Evolutionary conservation across 192 early-diverging fungal species (phyloP), one percentile per base, ranked within the genome.

Genomic region (Geranomyces michiganensis): DNA sequence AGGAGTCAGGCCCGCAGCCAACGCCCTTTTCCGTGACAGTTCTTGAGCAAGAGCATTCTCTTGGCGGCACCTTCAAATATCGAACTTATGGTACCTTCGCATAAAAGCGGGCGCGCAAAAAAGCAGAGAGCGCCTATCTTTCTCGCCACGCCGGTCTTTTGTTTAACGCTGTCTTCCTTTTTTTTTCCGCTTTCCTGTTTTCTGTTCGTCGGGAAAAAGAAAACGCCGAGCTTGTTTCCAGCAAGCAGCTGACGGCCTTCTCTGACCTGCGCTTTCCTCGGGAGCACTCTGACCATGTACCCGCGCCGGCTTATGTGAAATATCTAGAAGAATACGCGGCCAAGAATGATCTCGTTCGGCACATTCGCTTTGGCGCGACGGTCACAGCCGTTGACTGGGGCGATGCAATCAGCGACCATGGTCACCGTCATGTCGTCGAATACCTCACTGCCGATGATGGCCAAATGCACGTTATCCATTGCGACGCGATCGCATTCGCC

Each of bases 191-290:
- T 14, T 3, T 21, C 5, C 14, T 29, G 3, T 55, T 21, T 26
- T 55, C 7, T 29, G 3, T 26, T 13, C 22, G 36, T 10, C 36
- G 5, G 3, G 5, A 41, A 3, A 41, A 41, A 41, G 36, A 67
- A 33, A 67, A 67, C 41, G 66, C 66, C 2, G 66, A 67, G 41
- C 66, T 67, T 17, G 66, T 67, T 7, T 67, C 66, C n/a, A 56
- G 48, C 22, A 67, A 56, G 36, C 63, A 65, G 63, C 36, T 65
- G 21, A 65, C 63, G 1, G 63, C 63, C 19, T 65, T 65, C 22
- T 65, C 63, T 36, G 63, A 65, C 44, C 41, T 65, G 15, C 63
- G 63, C 63, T 65, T 65, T 41, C 59, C 59, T 3, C 22, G 14
- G 9, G 24, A 65, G 3, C 19, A 22, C 19, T 46, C 63, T 21